Percentiles rank a stretch among this genome's conserved stretches.
Evolutionary conservation across 306 rosid genomes (phyloP).

Genomic region (Coriaria nepalensis): DNA sequence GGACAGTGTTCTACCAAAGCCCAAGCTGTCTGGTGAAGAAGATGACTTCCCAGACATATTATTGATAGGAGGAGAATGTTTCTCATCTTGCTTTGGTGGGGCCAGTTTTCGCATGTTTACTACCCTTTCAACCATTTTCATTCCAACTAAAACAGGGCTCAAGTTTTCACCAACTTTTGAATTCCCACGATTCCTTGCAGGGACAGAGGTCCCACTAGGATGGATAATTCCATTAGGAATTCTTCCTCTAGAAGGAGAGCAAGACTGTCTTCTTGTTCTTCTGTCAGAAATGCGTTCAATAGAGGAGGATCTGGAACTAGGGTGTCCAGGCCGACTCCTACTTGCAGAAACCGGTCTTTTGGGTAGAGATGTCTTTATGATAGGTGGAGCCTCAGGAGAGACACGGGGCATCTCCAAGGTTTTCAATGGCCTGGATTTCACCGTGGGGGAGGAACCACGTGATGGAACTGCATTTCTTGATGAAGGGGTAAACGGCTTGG

Average conservation of each 20-base stretch:
- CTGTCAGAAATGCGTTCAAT: constrained; percentile 62
- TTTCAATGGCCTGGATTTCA: constrained; percentile 84
- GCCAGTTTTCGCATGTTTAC: constrained; percentile 80
- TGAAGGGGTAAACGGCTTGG: constrained; percentile 37
- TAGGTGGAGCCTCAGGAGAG: constrained; percentile 88
- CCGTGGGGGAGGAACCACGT: constrained; percentile 83
- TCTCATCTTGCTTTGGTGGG: constrained; percentile 82
- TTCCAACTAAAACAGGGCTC: constrained; percentile 72
- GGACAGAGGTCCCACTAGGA: constrained; percentile 75
- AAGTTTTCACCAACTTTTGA: constrained; percentile 65
- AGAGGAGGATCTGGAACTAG: constrained; percentile 76
- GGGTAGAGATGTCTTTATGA: constrained; percentile 77
- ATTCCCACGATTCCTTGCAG: constrained; percentile 58
- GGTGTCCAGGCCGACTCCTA: constrained; percentile 97
- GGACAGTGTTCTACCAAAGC: constrained; percentile 89
- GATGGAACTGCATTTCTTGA: constrained; percentile 55
- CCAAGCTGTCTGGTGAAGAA: constrained; percentile 79
- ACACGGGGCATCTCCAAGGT: constrained; percentile 93
- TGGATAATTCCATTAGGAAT: constrained; percentile 47
- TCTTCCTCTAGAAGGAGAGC: constrained; percentile 96
- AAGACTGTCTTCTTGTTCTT: constrained; percentile 79
- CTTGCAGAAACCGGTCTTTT: constrained; percentile 75
- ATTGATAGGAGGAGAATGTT: constrained; percentile 47
- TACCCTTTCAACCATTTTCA: constrained; percentile 90
- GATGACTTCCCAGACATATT: constrained; percentile 70